Evolutionary conservation across 1,284 basidiomycete species (phyloP).

Genomic region (Caloboletus firmus): DNA sequence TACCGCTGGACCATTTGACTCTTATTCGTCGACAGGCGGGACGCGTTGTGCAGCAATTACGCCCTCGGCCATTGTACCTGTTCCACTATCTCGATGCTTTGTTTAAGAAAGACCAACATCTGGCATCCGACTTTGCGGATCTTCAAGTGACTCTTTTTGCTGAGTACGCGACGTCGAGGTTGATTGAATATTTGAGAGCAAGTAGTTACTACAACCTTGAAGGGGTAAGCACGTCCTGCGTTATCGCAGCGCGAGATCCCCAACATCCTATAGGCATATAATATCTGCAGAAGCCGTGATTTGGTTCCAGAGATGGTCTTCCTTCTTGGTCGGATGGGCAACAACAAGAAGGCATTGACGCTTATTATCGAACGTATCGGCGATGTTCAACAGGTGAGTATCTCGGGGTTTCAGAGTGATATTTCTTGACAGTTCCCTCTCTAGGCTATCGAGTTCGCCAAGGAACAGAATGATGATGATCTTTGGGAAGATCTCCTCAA

Average conservation of each 20-base stretch:
- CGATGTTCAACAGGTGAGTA: slow-evolving; percentile 81
- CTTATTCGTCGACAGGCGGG: slow-evolving; percentile 55
- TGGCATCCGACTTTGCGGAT: slow-evolving; percentile 83
- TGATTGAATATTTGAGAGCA: slow-evolving; percentile 91
- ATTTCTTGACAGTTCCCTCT: slow-evolving; percentile 1
- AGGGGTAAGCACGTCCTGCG: slow-evolving; percentile 47
- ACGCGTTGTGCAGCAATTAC: slow-evolving; percentile 86
- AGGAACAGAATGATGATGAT: slow-evolving; percentile 96
- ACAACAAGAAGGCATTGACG: slow-evolving; percentile 92
- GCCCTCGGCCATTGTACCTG: slow-evolving; percentile 75
- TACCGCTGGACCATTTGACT: neutral
- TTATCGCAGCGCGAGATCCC: neutral
- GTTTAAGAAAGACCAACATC: slow-evolving; percentile 82
- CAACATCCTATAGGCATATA: slow-evolving; percentile 68
- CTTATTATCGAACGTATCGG: slow-evolving; percentile 95
- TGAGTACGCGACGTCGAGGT: slow-evolving; percentile 73
- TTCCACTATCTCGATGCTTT: slow-evolving; percentile 94
- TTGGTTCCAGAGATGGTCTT: slow-evolving; percentile 98
- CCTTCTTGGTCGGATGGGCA: slow-evolving; percentile 94
- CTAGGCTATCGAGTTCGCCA: slow-evolving; percentile 97
- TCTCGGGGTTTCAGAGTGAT: neutral
- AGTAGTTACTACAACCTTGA: slow-evolving; percentile 94
- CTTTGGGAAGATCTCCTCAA: slow-evolving; percentile 96
- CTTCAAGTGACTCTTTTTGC: slow-evolving; percentile 91
- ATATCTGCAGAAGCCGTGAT: slow-evolving; percentile 81